phyloP scores from a whole-genome alignment of 257 asterid genomes.

The Oldenlandia corymbosa region DNA sequence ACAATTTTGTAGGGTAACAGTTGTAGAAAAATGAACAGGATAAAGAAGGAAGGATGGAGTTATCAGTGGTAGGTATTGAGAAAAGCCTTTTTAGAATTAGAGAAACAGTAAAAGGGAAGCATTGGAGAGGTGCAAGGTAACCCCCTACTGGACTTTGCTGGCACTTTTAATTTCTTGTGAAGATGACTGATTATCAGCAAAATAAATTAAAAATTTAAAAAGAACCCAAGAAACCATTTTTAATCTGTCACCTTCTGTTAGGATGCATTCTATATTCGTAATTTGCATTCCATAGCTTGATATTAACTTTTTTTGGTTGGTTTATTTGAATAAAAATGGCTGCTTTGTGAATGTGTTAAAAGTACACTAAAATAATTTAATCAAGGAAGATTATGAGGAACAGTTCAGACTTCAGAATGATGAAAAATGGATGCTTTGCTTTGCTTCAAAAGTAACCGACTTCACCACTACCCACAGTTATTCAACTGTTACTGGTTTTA shows the following conservation, averaged over 20 bases:
- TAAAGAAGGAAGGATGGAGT: conserved; percentile 54
- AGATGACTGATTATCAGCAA: conserved; percentile 33
- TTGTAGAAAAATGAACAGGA: conserved; percentile 37
- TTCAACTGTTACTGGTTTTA: no score
- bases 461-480: conserved; percentile 2
- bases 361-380: background rate
- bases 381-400: conserved; percentile 3
- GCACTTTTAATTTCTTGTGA: conserved; percentile 34
- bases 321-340: no score
- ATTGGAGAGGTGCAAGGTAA: conserved; percentile 39
- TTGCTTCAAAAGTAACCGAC: conserved; percentile 13
- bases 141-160: conserved; percentile 31
- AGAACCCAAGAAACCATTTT: background rate
- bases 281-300: background rate
- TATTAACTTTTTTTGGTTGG: no score
- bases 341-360: conserved; percentile 8
- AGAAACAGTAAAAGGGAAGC: conserved; percentile 56
- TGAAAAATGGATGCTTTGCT: conserved; percentile 17
- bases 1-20: conserved; percentile 42
- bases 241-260: background rate
- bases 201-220: background rate
- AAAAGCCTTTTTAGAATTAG: conserved; percentile 40
- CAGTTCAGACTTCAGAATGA: conserved; percentile 7
- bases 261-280: background rate
- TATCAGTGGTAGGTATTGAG: conserved; percentile 71